These are phyloP conservation scores for Yamadazyma sp. DNA, from an alignment of 805 yeast genomes.

Conservation along the genomic window DNA sequence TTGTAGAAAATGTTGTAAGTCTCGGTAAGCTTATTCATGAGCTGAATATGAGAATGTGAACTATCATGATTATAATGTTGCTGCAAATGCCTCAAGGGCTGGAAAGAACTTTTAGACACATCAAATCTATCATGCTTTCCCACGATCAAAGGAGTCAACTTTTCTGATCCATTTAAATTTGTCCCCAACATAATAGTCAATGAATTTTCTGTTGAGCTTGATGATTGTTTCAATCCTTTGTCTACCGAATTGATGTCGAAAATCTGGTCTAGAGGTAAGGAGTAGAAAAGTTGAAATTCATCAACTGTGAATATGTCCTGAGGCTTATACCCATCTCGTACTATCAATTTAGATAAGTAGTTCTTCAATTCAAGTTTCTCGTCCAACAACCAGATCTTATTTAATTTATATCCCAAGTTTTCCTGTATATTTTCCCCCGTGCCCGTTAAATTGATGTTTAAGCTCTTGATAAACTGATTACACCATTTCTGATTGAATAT, in stretches of 20 bases:
- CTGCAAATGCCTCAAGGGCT: slow-evolving; percentile 12
- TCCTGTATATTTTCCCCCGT: slow-evolving; percentile 40
- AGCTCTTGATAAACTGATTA: slow-evolving; percentile 44
- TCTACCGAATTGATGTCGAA: slow-evolving; percentile 46
- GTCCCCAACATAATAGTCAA: slow-evolving; percentile 61
- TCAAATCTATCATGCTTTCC: slow-evolving; percentile 55
- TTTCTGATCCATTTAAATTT: slow-evolving; percentile 63
- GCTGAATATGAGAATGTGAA: slow-evolving; percentile 4
- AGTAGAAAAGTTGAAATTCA: slow-evolving; percentile 59
- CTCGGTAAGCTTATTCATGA: slow-evolving; percentile 46
- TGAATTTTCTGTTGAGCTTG: slow-evolving; percentile 40
- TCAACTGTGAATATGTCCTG: slow-evolving; percentile 58
- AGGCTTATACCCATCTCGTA: slow-evolving; percentile 39
- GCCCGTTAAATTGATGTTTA: slow-evolving; percentile 52
- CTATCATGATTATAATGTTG: slow-evolving; percentile 5
- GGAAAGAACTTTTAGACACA: slow-evolving; percentile 22
- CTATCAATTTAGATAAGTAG: slow-evolving; percentile 35
- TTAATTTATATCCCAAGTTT: slow-evolving; percentile 28
- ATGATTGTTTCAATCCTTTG: slow-evolving; percentile 40
- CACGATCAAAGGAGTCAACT: slow-evolving; percentile 57
- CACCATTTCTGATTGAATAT: slow-evolving; percentile 68
- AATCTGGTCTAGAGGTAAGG: slow-evolving; percentile 59
- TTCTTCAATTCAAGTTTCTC: slow-evolving; percentile 51
- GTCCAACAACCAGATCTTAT: slow-evolving; percentile 61
- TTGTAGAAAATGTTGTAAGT: slow-evolving; percentile 55